A percentile compares a stretch with the other conserved stretches of the same genome.
Conservation (phyloP, 1,284 basidiomycete genomes). For the Ustilago hordei region DNA sequence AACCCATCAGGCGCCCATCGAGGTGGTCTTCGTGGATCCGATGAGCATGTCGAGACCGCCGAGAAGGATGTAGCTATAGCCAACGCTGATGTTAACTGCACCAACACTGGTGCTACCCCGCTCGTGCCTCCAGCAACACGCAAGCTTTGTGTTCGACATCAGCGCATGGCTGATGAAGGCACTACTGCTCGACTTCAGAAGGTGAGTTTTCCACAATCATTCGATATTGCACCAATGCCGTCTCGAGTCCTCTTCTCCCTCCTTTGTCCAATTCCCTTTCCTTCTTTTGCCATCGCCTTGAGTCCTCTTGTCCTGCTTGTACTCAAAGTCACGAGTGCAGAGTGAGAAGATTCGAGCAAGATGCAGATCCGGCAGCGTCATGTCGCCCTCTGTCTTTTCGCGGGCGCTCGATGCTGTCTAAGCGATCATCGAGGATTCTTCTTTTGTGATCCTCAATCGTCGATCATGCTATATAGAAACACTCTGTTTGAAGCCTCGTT, state of each 20-base stretch:
- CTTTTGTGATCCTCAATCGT: constrained; percentile 15
- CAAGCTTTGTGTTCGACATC: constrained; percentile 89
- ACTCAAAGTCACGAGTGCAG: background rate
- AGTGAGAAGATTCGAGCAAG: background rate
- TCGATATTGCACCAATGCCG: background rate
- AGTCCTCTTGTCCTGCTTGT: background rate
- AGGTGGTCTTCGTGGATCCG: constrained; percentile 51
- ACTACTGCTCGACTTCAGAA: constrained; percentile 91
- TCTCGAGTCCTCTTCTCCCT: constrained; percentile 2
- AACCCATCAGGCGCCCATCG: constrained; percentile 48
- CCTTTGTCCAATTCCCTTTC: constrained; percentile 1
- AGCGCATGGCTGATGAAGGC: constrained; percentile 96
- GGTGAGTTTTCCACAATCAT: constrained; percentile 73
- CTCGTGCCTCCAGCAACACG: constrained; percentile 53
- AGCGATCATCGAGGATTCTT: constrained; percentile 15
- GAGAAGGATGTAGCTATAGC: constrained; percentile 33
- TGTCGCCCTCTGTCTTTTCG: constrained; percentile 19
- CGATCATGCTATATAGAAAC: constrained; percentile 47
- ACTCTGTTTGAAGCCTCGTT: constrained; percentile 67
- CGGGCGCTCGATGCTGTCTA: constrained; percentile 36
- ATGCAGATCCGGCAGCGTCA: constrained; percentile 46
- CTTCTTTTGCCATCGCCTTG: constrained; percentile 14
- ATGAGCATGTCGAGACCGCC: constrained; percentile 35
- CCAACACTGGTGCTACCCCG: constrained; percentile 35
- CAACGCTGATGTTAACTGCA: constrained; percentile 12